These are phyloP conservation scores for Coemansia sp. DNA, from an alignment of 192 early-diverging fungal species.

Conservation along the genomic window DNA sequence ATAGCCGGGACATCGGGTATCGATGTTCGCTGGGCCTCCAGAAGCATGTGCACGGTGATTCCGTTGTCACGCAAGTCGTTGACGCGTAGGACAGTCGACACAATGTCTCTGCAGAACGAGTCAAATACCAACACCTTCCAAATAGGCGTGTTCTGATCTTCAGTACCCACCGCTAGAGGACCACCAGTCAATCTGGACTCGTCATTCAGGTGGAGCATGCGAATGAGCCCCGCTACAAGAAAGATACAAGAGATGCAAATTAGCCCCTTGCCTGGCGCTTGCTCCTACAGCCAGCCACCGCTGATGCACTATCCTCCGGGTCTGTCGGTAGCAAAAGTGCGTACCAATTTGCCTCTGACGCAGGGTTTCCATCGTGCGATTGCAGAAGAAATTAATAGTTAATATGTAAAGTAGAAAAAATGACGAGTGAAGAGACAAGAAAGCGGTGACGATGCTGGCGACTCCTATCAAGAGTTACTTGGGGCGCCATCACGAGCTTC, in stretches of 20 bases:
- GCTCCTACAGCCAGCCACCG: background rate
- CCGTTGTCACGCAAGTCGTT: conserved; percentile 95
- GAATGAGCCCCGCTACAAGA: conserved; percentile 68
- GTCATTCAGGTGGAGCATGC: conserved; percentile 87
- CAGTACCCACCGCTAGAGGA: conserved; percentile 12
- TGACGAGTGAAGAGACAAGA: background rate
- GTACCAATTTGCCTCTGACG: conserved; percentile 67
- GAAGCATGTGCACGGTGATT: conserved; percentile 95
- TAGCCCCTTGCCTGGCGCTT: background rate
- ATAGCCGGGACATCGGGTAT: conserved; percentile 96
- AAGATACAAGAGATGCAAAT: background rate
- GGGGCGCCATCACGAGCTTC: too few species aligned
- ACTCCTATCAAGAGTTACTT: too few species aligned
- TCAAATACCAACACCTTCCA: conserved; percentile 99
- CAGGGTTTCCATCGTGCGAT: conserved; percentile 36
- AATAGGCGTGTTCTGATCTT: conserved; percentile 54
- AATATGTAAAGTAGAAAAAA: too few species aligned
- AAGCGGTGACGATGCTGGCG: background rate
- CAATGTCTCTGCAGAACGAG: conserved; percentile 86
- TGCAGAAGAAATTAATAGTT: background rate
- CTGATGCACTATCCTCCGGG: background rate
- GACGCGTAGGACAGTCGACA: conserved; percentile 94
- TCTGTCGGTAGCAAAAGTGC: background rate
- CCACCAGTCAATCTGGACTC: conserved; percentile 41
- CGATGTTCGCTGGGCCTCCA: conserved; percentile 78